Conservation (phyloP, 495 filamentous ascomycete species). For the Penicillium parvum region DNA sequence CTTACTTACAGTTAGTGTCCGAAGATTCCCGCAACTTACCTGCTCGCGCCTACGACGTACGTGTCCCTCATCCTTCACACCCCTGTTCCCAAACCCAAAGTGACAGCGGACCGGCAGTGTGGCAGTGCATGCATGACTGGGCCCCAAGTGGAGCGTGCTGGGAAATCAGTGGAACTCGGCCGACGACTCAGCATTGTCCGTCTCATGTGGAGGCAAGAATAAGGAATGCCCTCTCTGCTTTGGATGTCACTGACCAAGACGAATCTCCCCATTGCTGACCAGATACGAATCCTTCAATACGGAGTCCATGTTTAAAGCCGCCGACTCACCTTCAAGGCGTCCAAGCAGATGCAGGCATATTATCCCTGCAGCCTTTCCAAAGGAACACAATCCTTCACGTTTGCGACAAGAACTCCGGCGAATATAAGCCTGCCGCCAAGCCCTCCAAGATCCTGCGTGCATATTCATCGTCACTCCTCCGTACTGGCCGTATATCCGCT, state of each 20-base stretch:
- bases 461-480: no score
- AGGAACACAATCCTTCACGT: no score
- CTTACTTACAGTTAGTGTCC: slow-evolving; percentile 8
- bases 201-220: slow-evolving; percentile 21
- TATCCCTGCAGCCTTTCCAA: neutral
- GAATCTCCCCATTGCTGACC: neutral
- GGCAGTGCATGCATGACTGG: slow-evolving; percentile 44
- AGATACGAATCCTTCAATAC: no score
- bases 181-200: slow-evolving; percentile 25
- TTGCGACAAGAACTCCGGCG: slow-evolving; percentile 1
- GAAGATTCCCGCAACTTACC: neutral
- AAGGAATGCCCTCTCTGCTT: slow-evolving; percentile 26
- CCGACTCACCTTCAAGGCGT: no score
- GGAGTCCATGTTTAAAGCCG: no score
- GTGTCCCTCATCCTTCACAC: neutral
- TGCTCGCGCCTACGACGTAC: neutral
- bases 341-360: no score
- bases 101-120: slow-evolving; percentile 39
- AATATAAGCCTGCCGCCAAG: slow-evolving; percentile 30
- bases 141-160: slow-evolving; percentile 24
- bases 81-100: slow-evolving; percentile 22
- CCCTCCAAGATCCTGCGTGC: slow-evolving; percentile 12
- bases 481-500: slow-evolving; percentile 14
- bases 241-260: slow-evolving; percentile 4
- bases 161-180: slow-evolving; percentile 25